Percentiles rank a stretch among this genome's conserved stretches.
These are phyloP conservation scores for Carex parvula DNA, from an alignment of 176 grass and related monocot genomes.

Conservation along the genomic window DNA sequence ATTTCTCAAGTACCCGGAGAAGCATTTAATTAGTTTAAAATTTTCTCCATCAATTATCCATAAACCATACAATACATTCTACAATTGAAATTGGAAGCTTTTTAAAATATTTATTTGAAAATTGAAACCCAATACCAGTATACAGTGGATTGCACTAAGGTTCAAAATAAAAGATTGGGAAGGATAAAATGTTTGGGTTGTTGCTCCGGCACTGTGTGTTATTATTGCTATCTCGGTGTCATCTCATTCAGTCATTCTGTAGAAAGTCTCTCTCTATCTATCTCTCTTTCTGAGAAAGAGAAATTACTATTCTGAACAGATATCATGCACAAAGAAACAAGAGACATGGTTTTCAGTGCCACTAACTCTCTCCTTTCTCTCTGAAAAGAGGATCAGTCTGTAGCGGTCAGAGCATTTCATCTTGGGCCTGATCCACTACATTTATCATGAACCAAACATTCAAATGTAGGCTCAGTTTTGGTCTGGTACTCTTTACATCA, in stretches of 20 bases:
- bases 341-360: conserved; percentile 58
- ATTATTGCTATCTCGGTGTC: conserved; percentile 13
- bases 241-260: not conserved
- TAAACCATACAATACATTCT: not conserved
- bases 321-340: conserved; percentile 36
- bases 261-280: not conserved
- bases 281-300: not conserved
- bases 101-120: conserved; percentile 15
- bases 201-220: not conserved
- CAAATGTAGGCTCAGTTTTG: not conserved
- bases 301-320: conserved; percentile 42
- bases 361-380: conserved; percentile 24
- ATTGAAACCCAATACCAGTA: not conserved
- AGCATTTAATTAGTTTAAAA: not conserved
- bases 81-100: conserved; percentile 33
- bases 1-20: not conserved
- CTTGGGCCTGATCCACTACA: not conserved
- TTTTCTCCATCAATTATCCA: not conserved
- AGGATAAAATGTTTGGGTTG: not conserved
- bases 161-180: not conserved
- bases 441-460: not conserved
- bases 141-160: not conserved
- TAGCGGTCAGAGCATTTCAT: not conserved
- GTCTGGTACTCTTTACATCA: not conserved
- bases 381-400: not conserved